Percentiles rank a stretch among this genome's conserved stretches.
phyloP scores from a whole-genome alignment of 1,284 basidiomycete genomes.

The Meira miltonrushii region DNA sequence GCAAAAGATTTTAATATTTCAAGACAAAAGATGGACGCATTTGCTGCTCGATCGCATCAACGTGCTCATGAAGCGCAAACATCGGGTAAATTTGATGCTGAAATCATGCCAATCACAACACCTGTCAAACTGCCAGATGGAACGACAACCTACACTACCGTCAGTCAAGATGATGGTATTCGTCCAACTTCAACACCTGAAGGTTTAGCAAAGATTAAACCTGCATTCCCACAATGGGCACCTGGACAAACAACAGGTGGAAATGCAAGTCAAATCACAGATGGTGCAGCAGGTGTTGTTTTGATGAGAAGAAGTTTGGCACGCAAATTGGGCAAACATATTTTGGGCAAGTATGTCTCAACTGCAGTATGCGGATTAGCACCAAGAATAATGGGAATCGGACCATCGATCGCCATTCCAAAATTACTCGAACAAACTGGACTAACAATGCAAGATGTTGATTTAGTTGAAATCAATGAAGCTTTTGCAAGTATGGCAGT shows the following conservation, averaged over 20 bases:
- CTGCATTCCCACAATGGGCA: conserved; percentile 85
- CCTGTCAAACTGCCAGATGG: conserved; percentile 54
- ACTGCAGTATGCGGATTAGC: conserved; percentile 68
- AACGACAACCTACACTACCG: conserved; percentile 55
- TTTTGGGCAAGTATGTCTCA: conserved; percentile 72
- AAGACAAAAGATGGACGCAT: conserved; percentile 76
- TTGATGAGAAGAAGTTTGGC: conserved; percentile 82
- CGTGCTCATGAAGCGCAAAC: conserved; percentile 64
- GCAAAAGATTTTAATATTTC: conserved; percentile 67
- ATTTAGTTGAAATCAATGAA: conserved; percentile 85
- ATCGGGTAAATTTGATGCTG: conserved; percentile 66
- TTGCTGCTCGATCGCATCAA: conserved; percentile 74
- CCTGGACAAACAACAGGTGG: conserved; percentile 75
- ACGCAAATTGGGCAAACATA: conserved; percentile 67
- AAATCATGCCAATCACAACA: conserved; percentile 65
- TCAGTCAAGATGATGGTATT: conserved; percentile 76
- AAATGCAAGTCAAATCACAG: conserved; percentile 75
- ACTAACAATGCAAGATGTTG: conserved; percentile 67
- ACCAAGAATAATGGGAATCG: conserved; percentile 76
- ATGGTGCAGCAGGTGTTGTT: conserved; percentile 77
- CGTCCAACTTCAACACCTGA: conserved; percentile 71
- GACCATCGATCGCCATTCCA: conserved; percentile 33
- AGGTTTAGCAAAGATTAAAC: conserved; percentile 63
- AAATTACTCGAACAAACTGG: conserved; percentile 62
- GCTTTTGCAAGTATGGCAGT: conserved; percentile 40